Evolutionary conservation across 306 rosid species (phyloP).

Genomic region (Trichosanthes truncata): DNA sequence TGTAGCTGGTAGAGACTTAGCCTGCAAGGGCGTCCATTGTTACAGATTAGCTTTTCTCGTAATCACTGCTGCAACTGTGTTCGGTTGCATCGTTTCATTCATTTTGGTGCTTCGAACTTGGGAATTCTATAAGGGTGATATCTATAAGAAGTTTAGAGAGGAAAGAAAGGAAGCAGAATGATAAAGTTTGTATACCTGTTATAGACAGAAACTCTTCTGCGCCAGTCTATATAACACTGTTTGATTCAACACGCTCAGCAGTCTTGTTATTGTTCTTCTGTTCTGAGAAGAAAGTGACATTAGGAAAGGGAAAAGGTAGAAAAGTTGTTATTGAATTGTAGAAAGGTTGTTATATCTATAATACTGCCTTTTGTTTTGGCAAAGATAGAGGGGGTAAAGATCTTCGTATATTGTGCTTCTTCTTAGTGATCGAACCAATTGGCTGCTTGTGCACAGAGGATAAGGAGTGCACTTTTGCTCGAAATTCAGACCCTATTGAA

Average conservation of each 20-base stretch:
- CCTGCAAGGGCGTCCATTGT: not conserved
- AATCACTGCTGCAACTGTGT: not conserved
- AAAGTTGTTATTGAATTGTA: not conserved
- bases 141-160: constrained; percentile 4
- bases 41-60: not conserved
- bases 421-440: not conserved
- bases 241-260: not conserved
- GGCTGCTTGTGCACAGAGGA: not conserved
- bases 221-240: not conserved
- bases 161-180: not conserved
- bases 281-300: not conserved
- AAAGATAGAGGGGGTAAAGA: not conserved
- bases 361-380: not conserved
- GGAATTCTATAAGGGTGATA: not conserved
- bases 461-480: not conserved
- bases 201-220: not conserved
- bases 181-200: not conserved
- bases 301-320: not conserved
- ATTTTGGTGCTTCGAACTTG: constrained; percentile 4
- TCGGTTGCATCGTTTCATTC: not conserved
- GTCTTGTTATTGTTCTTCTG: not conserved
- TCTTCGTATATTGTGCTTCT: not conserved
- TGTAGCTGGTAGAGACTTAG: not conserved
- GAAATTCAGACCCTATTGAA: not conserved
- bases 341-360: too few species aligned